Evolutionary conservation across 1,284 basidiomycete species (phyloP), one percentile per base, ranked within the genome.

Genomic region (Melampsora americana): DNA sequence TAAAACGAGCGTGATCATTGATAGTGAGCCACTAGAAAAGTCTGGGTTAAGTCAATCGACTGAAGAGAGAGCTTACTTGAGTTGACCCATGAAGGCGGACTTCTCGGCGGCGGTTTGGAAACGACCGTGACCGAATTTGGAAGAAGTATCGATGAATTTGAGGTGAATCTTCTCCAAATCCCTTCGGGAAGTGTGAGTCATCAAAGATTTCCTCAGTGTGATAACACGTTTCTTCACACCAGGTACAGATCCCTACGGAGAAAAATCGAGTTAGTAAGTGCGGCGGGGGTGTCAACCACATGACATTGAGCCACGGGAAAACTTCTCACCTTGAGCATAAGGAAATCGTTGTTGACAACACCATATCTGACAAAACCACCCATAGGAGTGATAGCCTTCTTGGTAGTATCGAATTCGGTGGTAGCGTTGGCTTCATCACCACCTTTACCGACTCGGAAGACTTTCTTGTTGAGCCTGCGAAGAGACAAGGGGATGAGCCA

Each of bases 301-400:
- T 18, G 20, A 61, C 9, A 18, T 61, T 20, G 42, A 48, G 42
- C 0, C 28, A 0, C 20, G 18, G 12, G 32, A 80, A 80, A 78
- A 79, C 78, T 78, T 65, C 66, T 23, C 14, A 72, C 77, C 78
- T 79, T 79, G 84, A 98, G 87, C 86, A 98, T 90, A 82, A 99
- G 85, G 87, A 91, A 99, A 86, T 99, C 96, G 87, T 97, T 95
- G 88, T 92, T 95, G 86, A 99, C 90, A 83, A 96, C 88, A 89
- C 95, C 95, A 85, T 96, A 99, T 86, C 95, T 93, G 77, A 94
- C 93, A 90, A 96, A 99, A 84, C 95, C 96, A 86, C 96, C 96
- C 89, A 99, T 89, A 75, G 96, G 96, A 79, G 93, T 99, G 86
- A 99, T 98, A 79, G 86, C 81, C 88, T 99, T 99, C 87, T 92